A percentile compares a stretch with the other conserved stretches of the same genome.
Conservation (phyloP, 202 grass and related monocot genomes). For the Saccharum hybrid region DNA sequence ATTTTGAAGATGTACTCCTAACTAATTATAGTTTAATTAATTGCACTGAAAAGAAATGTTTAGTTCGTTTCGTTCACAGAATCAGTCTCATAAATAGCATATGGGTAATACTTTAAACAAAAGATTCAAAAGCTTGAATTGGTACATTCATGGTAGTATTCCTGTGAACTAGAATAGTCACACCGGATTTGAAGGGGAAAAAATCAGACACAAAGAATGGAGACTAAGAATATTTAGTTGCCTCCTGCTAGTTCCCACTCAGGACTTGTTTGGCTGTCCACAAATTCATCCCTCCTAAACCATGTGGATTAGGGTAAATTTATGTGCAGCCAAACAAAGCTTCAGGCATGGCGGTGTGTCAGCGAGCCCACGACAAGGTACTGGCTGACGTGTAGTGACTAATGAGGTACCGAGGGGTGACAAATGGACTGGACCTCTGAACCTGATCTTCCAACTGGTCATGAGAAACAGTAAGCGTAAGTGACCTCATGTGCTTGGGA, state of each 20-base stretch:
- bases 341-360: neutral
- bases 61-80: neutral
- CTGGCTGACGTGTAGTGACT: neutral
- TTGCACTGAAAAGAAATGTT: neutral
- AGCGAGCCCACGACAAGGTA: no score
- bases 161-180: constrained; percentile 18
- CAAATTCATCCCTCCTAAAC: no score
- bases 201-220: neutral
- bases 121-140: neutral
- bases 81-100: neutral
- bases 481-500: neutral
- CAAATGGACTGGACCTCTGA: neutral
- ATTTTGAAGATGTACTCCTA: no score
- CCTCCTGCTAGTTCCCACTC: constrained; percentile 6
- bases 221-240: neutral
- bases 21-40: no score
- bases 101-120: neutral
- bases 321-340: no score
- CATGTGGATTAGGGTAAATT: no score
- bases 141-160: neutral
- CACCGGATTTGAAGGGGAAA: neutral
- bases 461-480: no score
- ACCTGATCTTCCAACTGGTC: no score
- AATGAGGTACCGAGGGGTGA: neutral
- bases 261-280: no score